These are phyloP conservation scores for Chaetomium cochliodes DNA, from an alignment of 495 filamentous ascomycete genomes.

Conservation along the genomic window DNA sequence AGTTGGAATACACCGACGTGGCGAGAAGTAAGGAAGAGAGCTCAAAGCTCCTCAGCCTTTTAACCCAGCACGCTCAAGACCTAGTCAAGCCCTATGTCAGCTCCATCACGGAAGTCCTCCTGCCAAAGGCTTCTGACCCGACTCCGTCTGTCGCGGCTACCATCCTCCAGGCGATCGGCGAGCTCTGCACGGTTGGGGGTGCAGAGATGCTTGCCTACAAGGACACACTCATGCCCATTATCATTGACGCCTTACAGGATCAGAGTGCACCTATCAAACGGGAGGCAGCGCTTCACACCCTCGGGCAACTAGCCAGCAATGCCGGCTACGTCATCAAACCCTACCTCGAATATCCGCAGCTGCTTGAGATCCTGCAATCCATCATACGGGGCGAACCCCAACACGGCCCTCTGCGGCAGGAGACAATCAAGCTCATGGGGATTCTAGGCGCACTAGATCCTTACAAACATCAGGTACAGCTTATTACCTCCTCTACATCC, in stretches of 20 bases:
- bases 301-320: conserved; percentile 90
- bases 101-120: conserved; percentile 83
- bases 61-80: conserved; percentile 85
- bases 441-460: conserved; percentile 95
- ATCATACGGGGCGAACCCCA: conserved; percentile 90
- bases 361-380: conserved; percentile 85
- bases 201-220: conserved; percentile 87
- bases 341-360: conserved; percentile 88
- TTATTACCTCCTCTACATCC: conserved; percentile 19
- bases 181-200: conserved; percentile 89
- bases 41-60: conserved; percentile 84
- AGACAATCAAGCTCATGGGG: conserved; percentile 93
- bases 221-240: conserved; percentile 86
- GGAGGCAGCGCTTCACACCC: conserved; percentile 83
- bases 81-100: conserved; percentile 94
- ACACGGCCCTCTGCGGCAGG: conserved; percentile 73
- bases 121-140: conserved; percentile 81
- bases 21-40: conserved; percentile 93
- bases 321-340: conserved; percentile 97
- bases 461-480: conserved; percentile 80
- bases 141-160: conserved; percentile 87
- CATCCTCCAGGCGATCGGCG: conserved; percentile 88
- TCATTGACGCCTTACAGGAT: conserved; percentile 89
- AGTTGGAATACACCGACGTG: conserved; percentile 93
- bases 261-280: conserved; percentile 83